phyloP scores from a whole-genome alignment of 306 rosid species.

The Morella rubra region DNA sequence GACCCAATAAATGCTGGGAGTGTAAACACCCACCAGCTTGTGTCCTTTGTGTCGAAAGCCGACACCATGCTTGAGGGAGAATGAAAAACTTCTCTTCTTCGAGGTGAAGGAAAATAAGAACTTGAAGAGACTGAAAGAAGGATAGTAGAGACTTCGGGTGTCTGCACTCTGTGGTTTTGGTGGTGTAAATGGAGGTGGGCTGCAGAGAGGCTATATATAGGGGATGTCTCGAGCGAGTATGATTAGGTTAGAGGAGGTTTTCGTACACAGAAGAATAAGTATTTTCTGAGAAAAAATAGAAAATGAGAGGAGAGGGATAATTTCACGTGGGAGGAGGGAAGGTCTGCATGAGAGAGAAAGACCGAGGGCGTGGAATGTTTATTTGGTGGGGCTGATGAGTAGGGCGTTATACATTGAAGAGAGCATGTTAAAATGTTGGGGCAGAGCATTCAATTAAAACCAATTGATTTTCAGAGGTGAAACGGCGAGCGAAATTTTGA shows the following conservation, averaged over 20 bases:
- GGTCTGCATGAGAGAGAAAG: not conserved
- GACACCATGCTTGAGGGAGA: constrained; percentile 1
- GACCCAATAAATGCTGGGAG: constrained; percentile 41
- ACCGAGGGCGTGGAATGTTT: not conserved
- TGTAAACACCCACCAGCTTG: constrained; percentile 45
- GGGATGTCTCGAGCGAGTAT: not conserved
- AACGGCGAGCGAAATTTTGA: not conserved
- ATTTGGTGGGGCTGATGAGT: constrained; percentile 15
- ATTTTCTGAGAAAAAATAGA: not conserved
- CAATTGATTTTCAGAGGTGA: not conserved
- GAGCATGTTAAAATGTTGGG: not conserved
- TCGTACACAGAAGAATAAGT: not conserved
- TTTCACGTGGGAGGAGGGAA: constrained; percentile 1
- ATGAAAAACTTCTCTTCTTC: no score
- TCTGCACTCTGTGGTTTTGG: not conserved
- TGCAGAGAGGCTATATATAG: not conserved
- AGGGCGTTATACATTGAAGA: constrained; percentile 10
- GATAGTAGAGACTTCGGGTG: not conserved
- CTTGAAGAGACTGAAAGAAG: not conserved
- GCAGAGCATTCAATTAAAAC: not conserved
- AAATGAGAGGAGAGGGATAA: not conserved
- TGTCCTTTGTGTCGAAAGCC: constrained; percentile 19
- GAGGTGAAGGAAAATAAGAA: not conserved
- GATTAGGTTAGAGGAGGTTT: not conserved
- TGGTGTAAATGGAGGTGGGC: not conserved